Percentiles rank a stretch among this genome's conserved stretches.
phyloP scores from a whole-genome alignment of 345 rosid species.

The Nasturtium officinale region DNA sequence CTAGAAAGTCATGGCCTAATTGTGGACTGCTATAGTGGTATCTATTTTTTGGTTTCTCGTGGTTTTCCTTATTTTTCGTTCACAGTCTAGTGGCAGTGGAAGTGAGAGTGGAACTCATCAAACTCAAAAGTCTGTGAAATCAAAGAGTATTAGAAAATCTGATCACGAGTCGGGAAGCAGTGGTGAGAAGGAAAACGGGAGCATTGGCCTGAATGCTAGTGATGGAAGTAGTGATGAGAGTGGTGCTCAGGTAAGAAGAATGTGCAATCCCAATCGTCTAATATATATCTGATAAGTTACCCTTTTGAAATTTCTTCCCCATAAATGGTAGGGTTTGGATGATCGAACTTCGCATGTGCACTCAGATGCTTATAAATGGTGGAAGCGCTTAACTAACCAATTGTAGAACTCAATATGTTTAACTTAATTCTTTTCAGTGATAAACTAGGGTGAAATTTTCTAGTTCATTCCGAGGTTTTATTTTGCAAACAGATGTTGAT shows the following conservation, averaged over 20 bases:
- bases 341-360: conserved; percentile 32
- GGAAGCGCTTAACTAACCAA: conserved; percentile 19
- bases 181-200: conserved; percentile 60
- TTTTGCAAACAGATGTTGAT: conserved; percentile 6
- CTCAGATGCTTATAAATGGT: conserved; percentile 24
- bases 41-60: conserved; percentile 25
- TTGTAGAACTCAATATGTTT: conserved; percentile 26
- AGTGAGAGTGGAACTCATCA: conserved; percentile 76
- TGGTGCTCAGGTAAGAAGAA: conserved; percentile 67
- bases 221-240: conserved; percentile 80
- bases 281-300: conserved; percentile 1
- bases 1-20: conserved; percentile 14
- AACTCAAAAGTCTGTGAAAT: conserved; percentile 53
- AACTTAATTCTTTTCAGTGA: conserved; percentile 9
- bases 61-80: conserved; percentile 23
- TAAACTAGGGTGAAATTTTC: conserved; percentile 8
- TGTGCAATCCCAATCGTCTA: conserved; percentile 28
- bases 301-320: conserved; percentile 13
- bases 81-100: conserved; percentile 82
- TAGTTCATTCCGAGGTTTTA: conserved; percentile 10
- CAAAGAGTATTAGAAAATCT: conserved; percentile 52
- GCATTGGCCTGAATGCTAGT: conserved; percentile 46
- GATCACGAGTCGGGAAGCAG: conserved; percentile 51
- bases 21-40: conserved; percentile 14
- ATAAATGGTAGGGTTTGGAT: conserved; percentile 27